These are phyloP conservation scores for Elsinoe batatas DNA, from an alignment of 2,329 filamentous ascomycete genomes.

Conservation along the genomic window DNA sequence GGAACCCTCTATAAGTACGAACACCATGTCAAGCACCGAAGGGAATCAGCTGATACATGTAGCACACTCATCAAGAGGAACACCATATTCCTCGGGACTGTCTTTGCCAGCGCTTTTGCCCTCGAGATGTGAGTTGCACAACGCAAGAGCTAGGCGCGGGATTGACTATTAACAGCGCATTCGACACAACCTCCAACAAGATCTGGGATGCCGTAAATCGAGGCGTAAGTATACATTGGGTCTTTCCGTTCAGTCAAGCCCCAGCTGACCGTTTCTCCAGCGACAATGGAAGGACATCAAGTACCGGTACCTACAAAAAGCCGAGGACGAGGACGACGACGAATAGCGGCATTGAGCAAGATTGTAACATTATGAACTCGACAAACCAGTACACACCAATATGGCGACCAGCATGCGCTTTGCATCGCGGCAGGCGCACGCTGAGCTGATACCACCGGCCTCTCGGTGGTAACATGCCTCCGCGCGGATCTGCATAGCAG, in stretches of 20 bases:
- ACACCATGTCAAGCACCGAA: slow-evolving; percentile 15
- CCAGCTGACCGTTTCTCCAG: slow-evolving; percentile 41
- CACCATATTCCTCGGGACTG: slow-evolving; percentile 72
- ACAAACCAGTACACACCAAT: neutral
- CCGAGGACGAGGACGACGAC: slow-evolving; percentile 47
- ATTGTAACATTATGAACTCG: neutral
- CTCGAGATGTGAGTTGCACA: slow-evolving; percentile 72
- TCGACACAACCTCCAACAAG: slow-evolving; percentile 70
- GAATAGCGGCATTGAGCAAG: neutral
- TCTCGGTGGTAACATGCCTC: no score
- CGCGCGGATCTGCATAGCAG: neutral
- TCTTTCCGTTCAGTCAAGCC: neutral
- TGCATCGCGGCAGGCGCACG: no score
- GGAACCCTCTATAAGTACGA: slow-evolving; percentile 47
- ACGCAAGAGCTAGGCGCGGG: no score
- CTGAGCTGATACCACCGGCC: no score
- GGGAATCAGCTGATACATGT: slow-evolving; percentile 18
- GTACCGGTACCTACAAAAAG: slow-evolving; percentile 59
- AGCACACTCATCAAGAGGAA: slow-evolving; percentile 83
- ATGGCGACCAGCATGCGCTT: neutral
- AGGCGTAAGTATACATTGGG: slow-evolving; percentile 57
- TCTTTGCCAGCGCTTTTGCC: slow-evolving; percentile 80
- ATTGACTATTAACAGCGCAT: slow-evolving; percentile 50
- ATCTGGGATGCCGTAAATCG: slow-evolving; percentile 87
- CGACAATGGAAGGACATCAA: slow-evolving; percentile 99